Percentiles rank a stretch among this genome's conserved stretches.
Conservation (phyloP, 1,284 basidiomycete genomes). For the Coriolopsis trogii region DNA sequence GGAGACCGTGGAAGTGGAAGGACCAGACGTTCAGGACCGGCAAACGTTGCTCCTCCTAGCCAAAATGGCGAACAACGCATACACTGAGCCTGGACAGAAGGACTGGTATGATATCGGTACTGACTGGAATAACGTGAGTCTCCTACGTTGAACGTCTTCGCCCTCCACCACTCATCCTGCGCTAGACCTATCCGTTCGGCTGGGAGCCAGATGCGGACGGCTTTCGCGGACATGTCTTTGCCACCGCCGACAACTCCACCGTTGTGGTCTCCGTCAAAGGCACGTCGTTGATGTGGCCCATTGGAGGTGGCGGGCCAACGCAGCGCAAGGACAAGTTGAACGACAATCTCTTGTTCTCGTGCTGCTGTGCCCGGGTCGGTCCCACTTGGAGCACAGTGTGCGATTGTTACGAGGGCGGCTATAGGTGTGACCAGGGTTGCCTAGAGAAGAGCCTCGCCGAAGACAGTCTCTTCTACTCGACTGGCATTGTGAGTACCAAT, state of each 20-base stretch:
- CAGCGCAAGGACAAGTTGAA: conserved; percentile 91
- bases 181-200: conserved; percentile 83
- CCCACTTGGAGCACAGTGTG: conserved; percentile 97
- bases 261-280: conserved; percentile 94
- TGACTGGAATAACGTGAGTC: conserved; percentile 65
- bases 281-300: conserved; percentile 74
- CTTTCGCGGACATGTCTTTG: conserved; percentile 90
- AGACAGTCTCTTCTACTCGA: conserved; percentile 89
- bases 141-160: background rate
- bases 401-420: conserved; percentile 82
- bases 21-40: conserved; percentile 77
- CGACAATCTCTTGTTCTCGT: conserved; percentile 95
- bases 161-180: conserved; percentile 3
- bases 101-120: conserved; percentile 80
- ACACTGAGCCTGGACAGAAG: conserved; percentile 50
- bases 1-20: conserved; percentile 60
- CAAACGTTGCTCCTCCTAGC: conserved; percentile 82
- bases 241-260: conserved; percentile 82
- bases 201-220: conserved; percentile 91
- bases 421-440: conserved; percentile 85
- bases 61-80: conserved; percentile 95
- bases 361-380: conserved; percentile 93
- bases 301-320: conserved; percentile 86
- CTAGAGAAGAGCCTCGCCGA: conserved; percentile 79
- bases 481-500: conserved; percentile 65